Evolutionary conservation across 148 eudicot genomes (phyloP).

Genomic region (Rhododendron vialii): DNA sequence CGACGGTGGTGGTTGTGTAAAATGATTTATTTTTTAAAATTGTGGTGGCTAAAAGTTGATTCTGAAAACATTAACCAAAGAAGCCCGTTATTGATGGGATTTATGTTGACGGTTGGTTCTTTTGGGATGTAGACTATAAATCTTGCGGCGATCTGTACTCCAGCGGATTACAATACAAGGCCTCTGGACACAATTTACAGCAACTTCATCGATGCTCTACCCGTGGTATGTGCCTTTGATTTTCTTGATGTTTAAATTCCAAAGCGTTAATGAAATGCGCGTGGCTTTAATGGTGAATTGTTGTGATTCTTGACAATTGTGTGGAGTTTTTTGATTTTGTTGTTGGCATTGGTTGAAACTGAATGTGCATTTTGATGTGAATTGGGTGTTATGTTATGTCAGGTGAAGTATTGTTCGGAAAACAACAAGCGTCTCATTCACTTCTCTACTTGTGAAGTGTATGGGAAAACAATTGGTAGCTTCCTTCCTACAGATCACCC

Average conservation of each 20-base stretch:
- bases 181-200: slow-evolving; percentile 97
- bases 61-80: not conserved
- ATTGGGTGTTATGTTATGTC: slow-evolving; percentile 18
- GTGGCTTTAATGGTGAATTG: not conserved
- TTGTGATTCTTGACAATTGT: not conserved
- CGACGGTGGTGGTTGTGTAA: not conserved
- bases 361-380: slow-evolving; percentile 21
- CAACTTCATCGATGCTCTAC: slow-evolving; percentile 98
- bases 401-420: slow-evolving; percentile 98
- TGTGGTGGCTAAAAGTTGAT: not conserved
- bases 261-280: not conserved
- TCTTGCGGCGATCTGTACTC: slow-evolving; percentile 98
- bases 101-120: slow-evolving; percentile 12
- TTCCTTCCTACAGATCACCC: slow-evolving; percentile 90
- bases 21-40: not conserved
- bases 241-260: not conserved
- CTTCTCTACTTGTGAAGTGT: slow-evolving; percentile 98
- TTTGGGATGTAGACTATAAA: slow-evolving; percentile 64
- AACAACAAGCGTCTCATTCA: slow-evolving; percentile 95
- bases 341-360: not conserved
- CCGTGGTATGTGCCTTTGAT: slow-evolving; percentile 65
- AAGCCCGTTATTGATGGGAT: not conserved
- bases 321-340: not conserved
- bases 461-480: slow-evolving; percentile 92
- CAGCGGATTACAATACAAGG: slow-evolving; percentile 95